Evolutionary conservation across 352 stramenopile species (phyloP).

Genomic region (Phytophthora brassicae): DNA sequence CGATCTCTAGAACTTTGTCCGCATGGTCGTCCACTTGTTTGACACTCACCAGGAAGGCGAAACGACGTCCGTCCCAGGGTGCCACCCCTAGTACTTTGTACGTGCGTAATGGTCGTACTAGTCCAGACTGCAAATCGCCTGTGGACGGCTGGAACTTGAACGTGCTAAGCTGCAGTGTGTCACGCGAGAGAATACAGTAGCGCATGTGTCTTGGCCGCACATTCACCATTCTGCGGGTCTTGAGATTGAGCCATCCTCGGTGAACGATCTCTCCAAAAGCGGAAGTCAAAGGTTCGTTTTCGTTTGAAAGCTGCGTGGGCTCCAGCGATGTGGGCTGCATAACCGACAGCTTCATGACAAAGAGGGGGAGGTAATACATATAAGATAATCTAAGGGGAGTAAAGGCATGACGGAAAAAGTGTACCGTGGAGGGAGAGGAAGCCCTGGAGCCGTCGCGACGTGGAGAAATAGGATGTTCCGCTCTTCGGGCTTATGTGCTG

Average conservation of each 20-base stretch:
- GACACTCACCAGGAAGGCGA: conserved; percentile 75
- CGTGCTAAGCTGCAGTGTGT: conserved; percentile 67
- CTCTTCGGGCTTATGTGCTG: too few species aligned
- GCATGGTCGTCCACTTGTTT: conserved; percentile 65
- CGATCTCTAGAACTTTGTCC: conserved; percentile 81
- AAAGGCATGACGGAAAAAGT: too few species aligned
- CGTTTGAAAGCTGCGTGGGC: conserved; percentile 50
- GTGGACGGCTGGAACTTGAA: conserved; percentile 88
- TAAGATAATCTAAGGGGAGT: too few species aligned
- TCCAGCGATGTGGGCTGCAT: conserved; percentile 52
- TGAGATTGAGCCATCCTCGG: conserved; percentile 84
- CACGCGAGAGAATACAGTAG: conserved; percentile 78
- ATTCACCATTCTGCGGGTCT: conserved; percentile 87
- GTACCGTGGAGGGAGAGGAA: conserved; percentile 20
- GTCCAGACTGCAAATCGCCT: conserved; percentile 56
- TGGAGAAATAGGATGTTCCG: conserved; percentile 7
- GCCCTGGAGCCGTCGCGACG: background rate
- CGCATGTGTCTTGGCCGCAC: conserved; percentile 80
- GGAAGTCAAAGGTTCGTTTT: conserved; percentile 53
- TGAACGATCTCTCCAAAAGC: conserved; percentile 74
- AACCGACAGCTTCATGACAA: conserved; percentile 21
- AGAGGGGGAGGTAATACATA: too few species aligned
- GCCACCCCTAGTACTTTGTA: conserved; percentile 76
- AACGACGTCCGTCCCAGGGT: conserved; percentile 69
- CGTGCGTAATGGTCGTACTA: conserved; percentile 59